These are phyloP conservation scores for Cystofilobasidium macerans DNA, from an alignment of 768 basidiomycete genomes.

Conservation along the genomic window DNA sequence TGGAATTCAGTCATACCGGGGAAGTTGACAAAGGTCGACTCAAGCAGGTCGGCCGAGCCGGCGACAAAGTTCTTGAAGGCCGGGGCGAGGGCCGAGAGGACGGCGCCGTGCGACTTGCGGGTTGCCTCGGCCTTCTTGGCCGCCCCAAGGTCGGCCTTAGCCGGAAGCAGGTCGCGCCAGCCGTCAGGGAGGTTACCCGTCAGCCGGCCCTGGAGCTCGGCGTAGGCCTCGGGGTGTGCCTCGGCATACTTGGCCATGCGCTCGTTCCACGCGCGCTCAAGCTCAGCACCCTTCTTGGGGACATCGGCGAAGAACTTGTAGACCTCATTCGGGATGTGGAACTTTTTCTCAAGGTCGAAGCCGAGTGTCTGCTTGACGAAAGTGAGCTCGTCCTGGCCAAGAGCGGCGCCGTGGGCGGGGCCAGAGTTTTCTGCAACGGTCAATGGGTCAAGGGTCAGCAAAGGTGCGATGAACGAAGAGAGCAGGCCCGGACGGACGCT, in stretches of 20 bases:
- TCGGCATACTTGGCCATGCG: slow-evolving; percentile 28
- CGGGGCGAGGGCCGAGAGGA: slow-evolving; percentile 31
- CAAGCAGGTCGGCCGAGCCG: slow-evolving; percentile 34
- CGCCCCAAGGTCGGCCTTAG: slow-evolving; percentile 29
- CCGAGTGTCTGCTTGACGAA: slow-evolving; percentile 35
- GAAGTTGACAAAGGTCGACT: slow-evolving; percentile 36
- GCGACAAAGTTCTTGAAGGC: slow-evolving; percentile 31
- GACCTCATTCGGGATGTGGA: slow-evolving; percentile 31
- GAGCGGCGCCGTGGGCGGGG: slow-evolving; percentile 35
- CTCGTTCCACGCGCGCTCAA: slow-evolving; percentile 33
- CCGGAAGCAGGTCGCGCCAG: slow-evolving; percentile 30
- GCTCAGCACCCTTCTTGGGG: slow-evolving; percentile 29
- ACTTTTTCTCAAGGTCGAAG: slow-evolving; percentile 33
- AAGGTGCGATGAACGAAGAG: not conserved
- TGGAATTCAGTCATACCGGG: slow-evolving; percentile 34
- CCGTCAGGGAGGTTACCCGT: slow-evolving; percentile 29
- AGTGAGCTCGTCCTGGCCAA: slow-evolving; percentile 35
- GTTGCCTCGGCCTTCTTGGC: slow-evolving; percentile 31
- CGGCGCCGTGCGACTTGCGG: slow-evolving; percentile 32
- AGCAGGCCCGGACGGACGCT: slow-evolving; percentile 14
- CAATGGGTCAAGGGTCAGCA: not conserved
- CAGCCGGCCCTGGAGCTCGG: slow-evolving; percentile 29
- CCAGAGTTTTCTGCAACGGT: slow-evolving; percentile 30
- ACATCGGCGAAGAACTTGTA: slow-evolving; percentile 35
- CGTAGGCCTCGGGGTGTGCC: slow-evolving; percentile 29